These are phyloP conservation scores for Verticillium tricorpus DNA, from an alignment of 2,329 filamentous ascomycete genomes.

Conservation along the genomic window DNA sequence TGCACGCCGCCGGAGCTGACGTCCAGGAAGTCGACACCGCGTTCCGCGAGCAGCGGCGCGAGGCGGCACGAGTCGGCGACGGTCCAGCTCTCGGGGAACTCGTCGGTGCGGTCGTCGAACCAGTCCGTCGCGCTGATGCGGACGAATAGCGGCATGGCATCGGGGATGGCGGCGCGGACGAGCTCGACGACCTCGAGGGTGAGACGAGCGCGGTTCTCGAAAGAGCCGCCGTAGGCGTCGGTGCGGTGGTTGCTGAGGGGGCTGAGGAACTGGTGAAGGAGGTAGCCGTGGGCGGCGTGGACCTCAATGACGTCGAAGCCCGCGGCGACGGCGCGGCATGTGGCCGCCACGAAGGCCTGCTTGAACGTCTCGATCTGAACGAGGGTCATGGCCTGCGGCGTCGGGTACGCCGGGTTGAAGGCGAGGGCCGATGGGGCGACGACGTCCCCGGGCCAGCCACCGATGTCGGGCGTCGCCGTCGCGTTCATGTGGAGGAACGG, in stretches of 20 bases:
- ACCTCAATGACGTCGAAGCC: slow-evolving; percentile 52
- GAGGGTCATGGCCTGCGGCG: slow-evolving; percentile 58
- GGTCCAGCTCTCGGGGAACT: slow-evolving; percentile 14
- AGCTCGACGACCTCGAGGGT: slow-evolving; percentile 45
- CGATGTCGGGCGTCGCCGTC: slow-evolving; percentile 40
- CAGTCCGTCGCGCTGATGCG: slow-evolving; percentile 53
- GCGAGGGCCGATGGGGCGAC: slow-evolving; percentile 18
- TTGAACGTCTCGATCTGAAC: slow-evolving; percentile 63
- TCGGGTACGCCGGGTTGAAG: slow-evolving; percentile 20
- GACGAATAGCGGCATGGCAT: slow-evolving; percentile 63
- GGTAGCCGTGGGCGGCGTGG: slow-evolving; percentile 43
- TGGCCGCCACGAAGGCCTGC: slow-evolving; percentile 49
- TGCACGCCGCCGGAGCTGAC: slow-evolving; percentile 36
- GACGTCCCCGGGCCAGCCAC: slow-evolving; percentile 40
- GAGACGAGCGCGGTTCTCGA: slow-evolving; percentile 39
- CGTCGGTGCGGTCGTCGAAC: slow-evolving; percentile 47
- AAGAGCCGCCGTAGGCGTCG: slow-evolving; percentile 40
- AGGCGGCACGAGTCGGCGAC: slow-evolving; percentile 55
- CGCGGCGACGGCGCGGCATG: slow-evolving; percentile 51
- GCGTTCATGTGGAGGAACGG: slow-evolving; percentile 50
- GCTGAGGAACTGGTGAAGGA: slow-evolving; percentile 41
- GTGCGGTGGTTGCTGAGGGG: slow-evolving; percentile 38
- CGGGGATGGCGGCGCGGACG: slow-evolving; percentile 55
- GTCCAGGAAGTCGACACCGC: slow-evolving; percentile 69
- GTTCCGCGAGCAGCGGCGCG: slow-evolving; percentile 54